A percentile compares a stretch with the other conserved stretches of the same genome.
Conservation (phyloP, 306 rosid species). For the Canavalia gladiata region DNA sequence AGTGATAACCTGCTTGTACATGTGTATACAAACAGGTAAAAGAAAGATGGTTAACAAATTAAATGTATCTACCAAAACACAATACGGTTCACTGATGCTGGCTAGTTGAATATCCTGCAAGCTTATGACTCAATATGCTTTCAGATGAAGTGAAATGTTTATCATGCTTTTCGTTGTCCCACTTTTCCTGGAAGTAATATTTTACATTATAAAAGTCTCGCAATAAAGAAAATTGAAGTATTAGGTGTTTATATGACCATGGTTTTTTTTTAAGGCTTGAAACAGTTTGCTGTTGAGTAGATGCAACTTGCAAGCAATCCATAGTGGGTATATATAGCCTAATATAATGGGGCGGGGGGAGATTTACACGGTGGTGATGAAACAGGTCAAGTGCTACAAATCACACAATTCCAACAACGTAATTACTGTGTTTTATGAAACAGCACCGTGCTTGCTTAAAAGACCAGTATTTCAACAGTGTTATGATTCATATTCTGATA, state of each 20-base stretch:
- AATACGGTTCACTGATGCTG: constrained; percentile 28
- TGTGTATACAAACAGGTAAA: constrained; percentile 19
- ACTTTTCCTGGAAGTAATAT: not conserved
- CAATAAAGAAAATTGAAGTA: not conserved
- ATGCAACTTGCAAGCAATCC: constrained; percentile 28
- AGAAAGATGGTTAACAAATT: constrained; percentile 12
- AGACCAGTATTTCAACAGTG: constrained; percentile 10
- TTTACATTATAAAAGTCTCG: not conserved
- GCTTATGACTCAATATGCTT: not conserved
- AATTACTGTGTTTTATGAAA: constrained; percentile 12
- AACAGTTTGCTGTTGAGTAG: constrained; percentile 13
- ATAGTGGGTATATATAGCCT: constrained; percentile 27
- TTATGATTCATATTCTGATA: not conserved
- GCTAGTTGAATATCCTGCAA: constrained; percentile 14
- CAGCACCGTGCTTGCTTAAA: constrained; percentile 33
- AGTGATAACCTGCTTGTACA: constrained; percentile 15
- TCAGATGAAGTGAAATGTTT: constrained; percentile 3
- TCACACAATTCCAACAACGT: constrained; percentile 9
- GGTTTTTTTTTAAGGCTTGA: not conserved
- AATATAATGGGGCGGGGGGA: not conserved
- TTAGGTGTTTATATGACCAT: constrained; percentile 14
- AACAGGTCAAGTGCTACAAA: constrained; percentile 27
- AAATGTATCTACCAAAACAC: not conserved
- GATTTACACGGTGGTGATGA: not conserved
- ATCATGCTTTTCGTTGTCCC: constrained; percentile 20